phyloP scores from a whole-genome alignment of 495 filamentous ascomycete species.

The Penicillium manginii region DNA sequence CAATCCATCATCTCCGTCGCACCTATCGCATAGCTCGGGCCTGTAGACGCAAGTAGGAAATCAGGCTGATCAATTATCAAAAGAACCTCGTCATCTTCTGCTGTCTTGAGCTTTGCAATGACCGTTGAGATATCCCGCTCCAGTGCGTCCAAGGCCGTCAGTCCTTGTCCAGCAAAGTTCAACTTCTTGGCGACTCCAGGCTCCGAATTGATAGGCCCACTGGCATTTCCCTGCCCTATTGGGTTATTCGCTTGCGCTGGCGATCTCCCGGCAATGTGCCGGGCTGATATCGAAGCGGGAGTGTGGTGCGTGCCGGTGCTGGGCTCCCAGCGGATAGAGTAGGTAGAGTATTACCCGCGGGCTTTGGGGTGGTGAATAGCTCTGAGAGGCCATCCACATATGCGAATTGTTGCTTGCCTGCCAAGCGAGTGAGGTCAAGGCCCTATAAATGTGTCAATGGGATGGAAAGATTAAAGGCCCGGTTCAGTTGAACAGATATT shows the following conservation, averaged over 20 bases:
- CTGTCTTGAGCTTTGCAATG: conserved; percentile 32
- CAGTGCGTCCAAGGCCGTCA: conserved; percentile 37
- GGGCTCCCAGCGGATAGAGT: conserved; percentile 16
- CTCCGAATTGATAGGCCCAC: conserved; percentile 19
- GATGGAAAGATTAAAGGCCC: too few relatives aligned
- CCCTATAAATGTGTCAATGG: conserved; percentile 45
- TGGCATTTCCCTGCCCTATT: conserved; percentile 7
- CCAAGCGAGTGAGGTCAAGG: conserved; percentile 67
- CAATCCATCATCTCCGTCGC: conserved; percentile 52
- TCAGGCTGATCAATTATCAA: conserved; percentile 58
- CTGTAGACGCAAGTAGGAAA: conserved; percentile 52
- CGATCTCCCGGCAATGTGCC: conserved; percentile 32
- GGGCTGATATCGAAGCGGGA: conserved; percentile 38
- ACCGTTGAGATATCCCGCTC: conserved; percentile 45
- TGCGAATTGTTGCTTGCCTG: conserved; percentile 58
- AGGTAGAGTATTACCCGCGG: conserved; percentile 20
- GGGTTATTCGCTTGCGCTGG: conserved; percentile 18
- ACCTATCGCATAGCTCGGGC: conserved; percentile 40
- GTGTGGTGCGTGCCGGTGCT: conserved; percentile 32
- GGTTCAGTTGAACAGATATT: not conserved
- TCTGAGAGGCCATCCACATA: conserved; percentile 75
- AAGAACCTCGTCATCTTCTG: conserved; percentile 33
- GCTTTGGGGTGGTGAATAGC: conserved; percentile 48
- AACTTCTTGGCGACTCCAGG: conserved; percentile 39
- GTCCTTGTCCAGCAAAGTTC: conserved; percentile 39